A percentile compares a stretch with the other conserved stretches of the same genome.
Conservation (phyloP, 2,329 filamentous ascomycete genomes). For the Paracorniculantispora psalliotae region DNA sequence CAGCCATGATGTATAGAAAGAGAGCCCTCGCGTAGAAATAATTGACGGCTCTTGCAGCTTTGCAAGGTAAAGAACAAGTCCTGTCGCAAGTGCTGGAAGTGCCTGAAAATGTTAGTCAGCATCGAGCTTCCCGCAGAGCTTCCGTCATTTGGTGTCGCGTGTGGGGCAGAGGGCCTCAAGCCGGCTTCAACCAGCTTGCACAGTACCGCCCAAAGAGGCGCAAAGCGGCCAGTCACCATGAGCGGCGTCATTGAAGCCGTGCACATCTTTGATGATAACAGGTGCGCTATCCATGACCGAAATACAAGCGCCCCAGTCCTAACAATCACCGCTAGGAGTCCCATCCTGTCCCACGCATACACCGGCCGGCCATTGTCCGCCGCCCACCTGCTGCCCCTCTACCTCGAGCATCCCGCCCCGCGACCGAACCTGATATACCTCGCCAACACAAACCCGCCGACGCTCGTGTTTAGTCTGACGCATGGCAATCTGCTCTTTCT, state of each 20-base stretch:
- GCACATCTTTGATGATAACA: slow-evolving; percentile 94
- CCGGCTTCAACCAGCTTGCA: slow-evolving; percentile 4
- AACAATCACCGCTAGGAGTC: slow-evolving; percentile 53
- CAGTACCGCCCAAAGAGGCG: slow-evolving; percentile 1
- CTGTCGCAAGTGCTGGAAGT: not conserved
- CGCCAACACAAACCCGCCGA: slow-evolving; percentile 74
- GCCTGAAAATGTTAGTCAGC: slow-evolving; percentile 11
- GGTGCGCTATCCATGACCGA: slow-evolving; percentile 45
- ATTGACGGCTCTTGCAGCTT: not conserved
- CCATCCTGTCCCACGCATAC: slow-evolving; percentile 86
- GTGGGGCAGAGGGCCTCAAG: slow-evolving; percentile 6
- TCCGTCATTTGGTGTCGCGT: slow-evolving; percentile 11
- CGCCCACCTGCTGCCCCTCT: slow-evolving; percentile 73
- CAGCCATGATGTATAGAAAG: slow-evolving; percentile 2
- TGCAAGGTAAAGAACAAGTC: not conserved
- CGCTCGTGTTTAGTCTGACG: slow-evolving; percentile 80
- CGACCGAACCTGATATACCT: slow-evolving; percentile 85
- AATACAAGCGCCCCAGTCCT: slow-evolving; percentile 18
- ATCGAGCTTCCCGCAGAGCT: slow-evolving; percentile 3
- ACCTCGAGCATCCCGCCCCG: slow-evolving; percentile 74
- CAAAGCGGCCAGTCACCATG: slow-evolving; percentile 49
- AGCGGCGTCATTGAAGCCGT: slow-evolving; percentile 88
- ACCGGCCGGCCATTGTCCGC: slow-evolving; percentile 74
- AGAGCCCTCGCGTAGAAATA: not conserved
- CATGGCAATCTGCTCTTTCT: slow-evolving; percentile 86